Evolutionary conservation across 176 grass and related monocot genomes (phyloP).

Genomic region (Musa acuminata): DNA sequence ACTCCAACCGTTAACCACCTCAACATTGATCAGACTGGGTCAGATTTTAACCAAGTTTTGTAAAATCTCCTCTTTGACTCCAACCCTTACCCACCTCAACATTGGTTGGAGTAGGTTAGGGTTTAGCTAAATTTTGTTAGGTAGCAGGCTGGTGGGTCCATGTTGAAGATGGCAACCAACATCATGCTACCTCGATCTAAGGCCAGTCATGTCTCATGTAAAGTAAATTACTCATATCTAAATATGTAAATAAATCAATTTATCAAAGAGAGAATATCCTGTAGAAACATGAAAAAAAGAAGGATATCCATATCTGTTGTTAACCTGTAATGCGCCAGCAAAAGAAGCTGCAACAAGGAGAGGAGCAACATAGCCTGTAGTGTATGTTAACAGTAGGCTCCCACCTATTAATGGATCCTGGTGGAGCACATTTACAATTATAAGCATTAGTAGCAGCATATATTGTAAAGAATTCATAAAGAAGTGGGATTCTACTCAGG

Average conservation of each 20-base stretch:
- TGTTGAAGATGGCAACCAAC: not conserved
- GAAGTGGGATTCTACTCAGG: not conserved
- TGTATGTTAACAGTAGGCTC: constrained; percentile 88
- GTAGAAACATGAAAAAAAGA: not conserved
- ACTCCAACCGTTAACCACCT: too few species aligned
- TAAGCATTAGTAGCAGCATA: not conserved
- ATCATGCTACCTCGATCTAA: not conserved
- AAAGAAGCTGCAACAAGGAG: constrained; percentile 95
- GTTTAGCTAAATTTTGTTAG: not conserved
- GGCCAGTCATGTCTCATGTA: not conserved
- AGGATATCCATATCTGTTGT: not conserved
- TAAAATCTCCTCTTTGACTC: not conserved
- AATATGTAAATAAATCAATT: not conserved
- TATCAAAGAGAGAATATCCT: not conserved
- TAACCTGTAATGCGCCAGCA: constrained; percentile 91
- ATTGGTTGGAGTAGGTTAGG: not conserved
- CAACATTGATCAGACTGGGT: too few species aligned
- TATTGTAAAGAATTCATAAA: not conserved
- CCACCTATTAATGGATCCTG: constrained; percentile 83
- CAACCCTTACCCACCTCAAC: not conserved
- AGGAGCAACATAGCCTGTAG: constrained; percentile 88
- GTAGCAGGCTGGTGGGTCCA: not conserved
- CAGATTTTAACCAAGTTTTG: too few species aligned
- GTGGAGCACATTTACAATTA: constrained; percentile 18
- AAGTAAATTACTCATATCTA: not conserved